Evolutionary conservation across 306 rosid genomes (phyloP), one percentile per base, ranked within the genome.

Genomic region (Trichosanthes cucumerina): DNA sequence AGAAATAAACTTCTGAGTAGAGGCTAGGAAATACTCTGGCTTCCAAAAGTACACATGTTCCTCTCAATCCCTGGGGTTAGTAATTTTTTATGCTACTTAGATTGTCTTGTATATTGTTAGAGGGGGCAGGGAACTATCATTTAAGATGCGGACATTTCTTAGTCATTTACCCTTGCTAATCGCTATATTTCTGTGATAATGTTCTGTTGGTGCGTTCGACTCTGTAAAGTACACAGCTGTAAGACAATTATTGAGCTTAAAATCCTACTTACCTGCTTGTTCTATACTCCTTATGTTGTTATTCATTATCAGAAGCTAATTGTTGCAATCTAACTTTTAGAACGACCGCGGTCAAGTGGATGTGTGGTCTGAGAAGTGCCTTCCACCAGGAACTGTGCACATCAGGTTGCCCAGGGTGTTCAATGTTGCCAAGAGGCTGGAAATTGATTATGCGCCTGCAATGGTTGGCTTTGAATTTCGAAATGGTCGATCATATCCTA

Each of bases 341-440:
- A 90, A 90, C 18, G 93, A 92, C 36, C 93, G 90, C 3, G 98
- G 98, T 77, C 96, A 91, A 82, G 96, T 94, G 78, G 97, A 94
- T 1, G 97, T 94, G 74, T 94, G 97, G 98, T 94, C 98, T 71
- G 96, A 94, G 87, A 94, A 94, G 82, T 94, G 98, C 82, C 98
- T 94, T 81, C 97, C 98, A 8, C 96, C 92, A 3, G 98, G 98
- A 59, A 94, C 96, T 10, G 91, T 90, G 84, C 95, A 94, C 81
- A 86, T 94, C 58, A 85, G 90, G 81, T 87, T 90, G 77, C 96
- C 93, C 5, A 87, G 89, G 88, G 90, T 91, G 26, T 89, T 86
- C 87, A 53, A 78, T 49, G 85, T 90, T 83, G 97, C 98, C 80
- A 91, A 84, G 91, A 89, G 87, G 88, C 88, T 94, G 70, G 96